phyloP scores from a whole-genome alignment of 305 asterid genomes.

The Striga hermonthica region DNA sequence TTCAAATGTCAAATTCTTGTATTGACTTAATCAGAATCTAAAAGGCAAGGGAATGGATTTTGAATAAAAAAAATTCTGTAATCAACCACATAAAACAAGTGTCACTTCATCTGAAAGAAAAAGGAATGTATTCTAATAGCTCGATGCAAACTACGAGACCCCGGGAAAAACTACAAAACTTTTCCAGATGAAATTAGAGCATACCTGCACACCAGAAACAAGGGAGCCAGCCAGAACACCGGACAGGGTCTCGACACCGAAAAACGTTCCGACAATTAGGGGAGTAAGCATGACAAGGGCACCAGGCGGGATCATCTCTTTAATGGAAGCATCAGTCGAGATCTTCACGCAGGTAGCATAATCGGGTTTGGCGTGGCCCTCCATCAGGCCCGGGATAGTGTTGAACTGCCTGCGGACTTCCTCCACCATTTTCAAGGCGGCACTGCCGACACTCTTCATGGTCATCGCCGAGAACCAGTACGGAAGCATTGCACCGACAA shows the following conservation, averaged over 20 bases:
- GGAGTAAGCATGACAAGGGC: conserved; percentile 96
- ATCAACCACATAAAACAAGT: too few relatives aligned
- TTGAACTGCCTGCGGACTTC: conserved; percentile 90
- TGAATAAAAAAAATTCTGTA: too few relatives aligned
- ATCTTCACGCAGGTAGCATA: conserved; percentile 91
- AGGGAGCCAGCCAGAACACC: conserved; percentile 93
- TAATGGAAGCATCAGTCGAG: conserved; percentile 86
- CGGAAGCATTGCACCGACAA: conserved; percentile 94
- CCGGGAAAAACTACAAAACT: too few relatives aligned
- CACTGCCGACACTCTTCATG: conserved; percentile 94
- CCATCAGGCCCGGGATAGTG: conserved; percentile 87
- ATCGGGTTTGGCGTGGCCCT: conserved; percentile 76
- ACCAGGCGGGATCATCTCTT: conserved; percentile 95
- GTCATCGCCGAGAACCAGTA: conserved; percentile 99
- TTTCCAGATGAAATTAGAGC: background rate
- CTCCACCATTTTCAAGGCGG: conserved; percentile 90
- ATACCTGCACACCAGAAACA: conserved; percentile 90
- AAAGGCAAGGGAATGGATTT: background rate
- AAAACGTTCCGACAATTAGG: conserved; percentile 78
- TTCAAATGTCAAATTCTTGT: too few relatives aligned
- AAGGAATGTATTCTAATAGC: too few relatives aligned
- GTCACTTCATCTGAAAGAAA: too few relatives aligned
- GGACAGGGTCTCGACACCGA: conserved; percentile 92
- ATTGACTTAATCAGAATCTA: too few relatives aligned
- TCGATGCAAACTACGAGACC: too few relatives aligned